Base-by-base conservation (phyloP, 2,329 filamentous ascomycete species). In the Magnaporthiopsis incrustans region DNA sequence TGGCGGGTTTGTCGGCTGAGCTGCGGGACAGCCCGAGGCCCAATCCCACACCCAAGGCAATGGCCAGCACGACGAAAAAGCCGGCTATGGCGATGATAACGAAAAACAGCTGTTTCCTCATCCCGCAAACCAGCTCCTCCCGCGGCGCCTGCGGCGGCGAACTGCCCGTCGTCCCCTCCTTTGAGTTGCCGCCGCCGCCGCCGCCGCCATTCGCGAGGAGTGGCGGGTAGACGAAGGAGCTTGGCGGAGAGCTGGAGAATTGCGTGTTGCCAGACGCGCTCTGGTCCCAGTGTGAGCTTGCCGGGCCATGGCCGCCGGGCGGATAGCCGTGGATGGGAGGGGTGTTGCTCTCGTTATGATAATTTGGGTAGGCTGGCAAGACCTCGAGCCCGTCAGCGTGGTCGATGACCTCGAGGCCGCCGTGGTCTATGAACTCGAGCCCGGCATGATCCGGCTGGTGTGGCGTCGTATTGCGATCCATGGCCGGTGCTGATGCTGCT, bases 1-100 rank as follows among this genome's bases (percentile, higher is more conserved):
- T 53, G 22, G 44, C 18, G n/a, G 22, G 44, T 10, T 22, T 6
- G 44, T 7, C 22, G 18, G 44, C 44, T 10, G 44, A 53, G 44
- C 22, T 53, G 25, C 65, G 66, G n/a, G 65, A 66, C 56, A 70
- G 64, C 18, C 70, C 71, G n/a, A 76, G 63, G 1, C 74, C 74
- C 4, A 76, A 68, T 0, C 74, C 75, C 2, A 76, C 66, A 0
- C 74, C 74, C 0, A 71, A 65, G 3, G 73, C 73, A 7, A 75
- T 64, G 8, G 69, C 74, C 32, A 71, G 66, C 7, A 76, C 70
- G 1, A 73, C 57, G 15, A 73, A 44, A 30, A 74, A 72, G 0
- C 71, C 44, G 0, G 66, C 70, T 4, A 75, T 60, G 7, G 70
- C 74, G 25, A 76, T 27, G 6, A 73, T 63, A 8, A 72, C 63